These are phyloP conservation scores for Backusella morwellensis DNA, from an alignment of 192 early-diverging fungal species.

Conservation along the genomic window DNA sequence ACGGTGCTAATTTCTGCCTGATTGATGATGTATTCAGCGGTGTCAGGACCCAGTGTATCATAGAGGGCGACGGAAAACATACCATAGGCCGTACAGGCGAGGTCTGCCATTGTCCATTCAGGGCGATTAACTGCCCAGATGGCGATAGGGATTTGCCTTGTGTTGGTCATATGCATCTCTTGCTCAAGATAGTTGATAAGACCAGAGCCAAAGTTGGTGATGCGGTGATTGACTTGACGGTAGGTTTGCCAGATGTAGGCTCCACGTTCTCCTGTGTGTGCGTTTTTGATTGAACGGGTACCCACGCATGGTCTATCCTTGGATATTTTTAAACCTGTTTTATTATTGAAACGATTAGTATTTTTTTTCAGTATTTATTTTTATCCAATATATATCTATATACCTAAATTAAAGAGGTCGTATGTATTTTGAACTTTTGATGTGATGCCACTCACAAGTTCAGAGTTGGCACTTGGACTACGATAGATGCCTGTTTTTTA, in stretches of 20 bases:
- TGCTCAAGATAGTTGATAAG: constrained; percentile 58
- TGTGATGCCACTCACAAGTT: constrained; percentile 29
- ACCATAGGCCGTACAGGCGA: constrained; percentile 58
- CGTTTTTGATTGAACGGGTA: constrained; percentile 56
- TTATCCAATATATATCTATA: not conserved
- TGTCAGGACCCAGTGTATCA: constrained; percentile 87
- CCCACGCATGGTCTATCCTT: constrained; percentile 61
- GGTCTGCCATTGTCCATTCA: constrained; percentile 71
- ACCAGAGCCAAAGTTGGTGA: constrained; percentile 66
- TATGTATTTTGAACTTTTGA: constrained; percentile 46
- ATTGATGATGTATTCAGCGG: constrained; percentile 83
- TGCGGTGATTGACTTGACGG: constrained; percentile 53
- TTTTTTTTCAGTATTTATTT: not conserved
- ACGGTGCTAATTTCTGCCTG: constrained; percentile 81
- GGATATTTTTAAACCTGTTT: constrained; percentile 47
- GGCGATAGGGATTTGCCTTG: constrained; percentile 2
- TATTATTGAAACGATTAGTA: not conserved
- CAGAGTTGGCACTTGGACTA: constrained; percentile 27
- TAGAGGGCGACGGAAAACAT: constrained; percentile 77
- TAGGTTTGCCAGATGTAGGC: constrained; percentile 72
- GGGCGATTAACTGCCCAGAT: constrained; percentile 31
- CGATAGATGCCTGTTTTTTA: constrained; percentile 40
- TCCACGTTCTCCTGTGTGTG: constrained; percentile 57
- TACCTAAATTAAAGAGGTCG: constrained; percentile 47
- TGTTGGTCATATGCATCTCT: constrained; percentile 1